A percentile compares a stretch with the other conserved stretches of the same genome.
Conservation (phyloP, 495 filamentous ascomycete species). For the Penicillium turbatum region DNA sequence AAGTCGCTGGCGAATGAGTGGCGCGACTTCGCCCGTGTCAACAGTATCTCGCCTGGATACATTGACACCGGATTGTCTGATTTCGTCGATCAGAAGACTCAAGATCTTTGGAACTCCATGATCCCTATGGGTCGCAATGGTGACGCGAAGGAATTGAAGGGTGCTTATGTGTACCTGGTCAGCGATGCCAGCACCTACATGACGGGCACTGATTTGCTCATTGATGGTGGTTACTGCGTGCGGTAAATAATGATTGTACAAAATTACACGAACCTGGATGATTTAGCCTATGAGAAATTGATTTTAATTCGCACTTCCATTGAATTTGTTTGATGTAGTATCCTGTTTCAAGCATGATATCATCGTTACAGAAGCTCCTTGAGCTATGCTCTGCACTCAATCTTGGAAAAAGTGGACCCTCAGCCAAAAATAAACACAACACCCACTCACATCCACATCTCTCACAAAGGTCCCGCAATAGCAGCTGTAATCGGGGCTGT, state of each 20-base stretch:
- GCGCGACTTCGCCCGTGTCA: slow-evolving; percentile 72
- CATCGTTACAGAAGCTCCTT: background rate
- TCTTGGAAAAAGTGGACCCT: background rate
- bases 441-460: background rate
- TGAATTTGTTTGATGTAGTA: too few relatives aligned
- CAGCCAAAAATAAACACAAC: too few relatives aligned
- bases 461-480: slow-evolving; percentile 43
- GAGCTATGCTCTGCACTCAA: too few relatives aligned
- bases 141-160: slow-evolving; percentile 78
- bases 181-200: slow-evolving; percentile 79
- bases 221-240: slow-evolving; percentile 61
- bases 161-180: slow-evolving; percentile 72
- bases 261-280: background rate
- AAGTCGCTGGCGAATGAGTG: slow-evolving; percentile 68
- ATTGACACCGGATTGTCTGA: slow-evolving; percentile 76
- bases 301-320: background rate
- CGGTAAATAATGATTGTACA: slow-evolving; percentile 30
- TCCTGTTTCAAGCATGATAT: background rate
- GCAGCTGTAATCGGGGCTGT: slow-evolving; percentile 55
- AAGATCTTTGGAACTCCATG: slow-evolving; percentile 69
- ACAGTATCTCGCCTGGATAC: slow-evolving; percentile 71
- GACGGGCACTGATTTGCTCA: slow-evolving; percentile 71
- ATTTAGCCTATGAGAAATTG: slow-evolving; percentile 7
- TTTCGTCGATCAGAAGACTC: slow-evolving; percentile 65
- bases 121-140: slow-evolving; percentile 73